Base-by-base conservation (phyloP, 495 filamentous ascomycete species). In the Talaromyces stipitatus region DNA sequence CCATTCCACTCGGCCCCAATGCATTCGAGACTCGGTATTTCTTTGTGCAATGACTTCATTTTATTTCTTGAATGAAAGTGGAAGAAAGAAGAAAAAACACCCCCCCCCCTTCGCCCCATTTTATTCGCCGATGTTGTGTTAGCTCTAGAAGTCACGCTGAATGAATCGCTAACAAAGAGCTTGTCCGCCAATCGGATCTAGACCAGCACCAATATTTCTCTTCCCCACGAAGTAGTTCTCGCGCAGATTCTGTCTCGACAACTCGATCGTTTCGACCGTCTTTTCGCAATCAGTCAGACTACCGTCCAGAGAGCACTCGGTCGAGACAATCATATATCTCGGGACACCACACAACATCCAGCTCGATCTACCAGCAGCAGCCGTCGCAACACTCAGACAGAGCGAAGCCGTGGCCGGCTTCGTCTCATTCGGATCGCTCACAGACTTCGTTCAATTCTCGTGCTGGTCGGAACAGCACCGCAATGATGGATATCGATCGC, bases 401-500 rank as follows among this genome's bases (percentile, higher is more conserved):
- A 18, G 22, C 28, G 51, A 23, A 29, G 32, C 51, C 46, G 27
- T 58, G 47, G 47, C 20, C 22, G 45, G 36, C 28, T 38, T 52
- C 56, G 51, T 48, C 57, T 16, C 65, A 67, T 38, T 64, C 63
- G 54, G 73, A 74, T 54, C 67, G 64, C 18, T 72, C 72, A 11
- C 70, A 71, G 50, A 68, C 66, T 16, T 79, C 77, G 0, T 78
- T 76, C 56, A 73, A 75, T 60, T 75, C 74, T 59, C 70, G 76
- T 61, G 73, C 79, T 12, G 74, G 70, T 48, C 74, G 75, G 62
- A 73, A 76, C 63, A 90, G 85, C 77, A 85, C 90, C 60, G 89
- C 85, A 66, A 82, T 85, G 66, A 77, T 89, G 67, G 85, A 89
- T 64, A 75, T 89, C 22, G 91, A 97, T 63, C 82, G 91, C 61